These are phyloP conservation scores for Penicillium aurantiogriseum DNA, from an alignment of 2,329 filamentous ascomycete species.

Conservation along the genomic window DNA sequence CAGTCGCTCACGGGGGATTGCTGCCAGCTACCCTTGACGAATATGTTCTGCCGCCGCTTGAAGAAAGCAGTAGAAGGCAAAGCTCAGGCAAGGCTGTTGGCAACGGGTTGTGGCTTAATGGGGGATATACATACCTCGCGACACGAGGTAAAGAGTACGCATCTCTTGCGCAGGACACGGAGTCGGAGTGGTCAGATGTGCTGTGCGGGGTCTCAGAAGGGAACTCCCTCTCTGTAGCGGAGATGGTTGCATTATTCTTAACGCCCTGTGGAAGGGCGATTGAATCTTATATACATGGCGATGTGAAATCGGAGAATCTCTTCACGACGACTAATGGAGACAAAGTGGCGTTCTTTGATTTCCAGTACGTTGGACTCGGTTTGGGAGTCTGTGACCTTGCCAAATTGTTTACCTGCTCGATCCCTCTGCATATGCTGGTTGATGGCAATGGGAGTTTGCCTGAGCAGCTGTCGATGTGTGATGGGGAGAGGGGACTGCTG, in stretches of 20 bases:
- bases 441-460: constrained; percentile 31
- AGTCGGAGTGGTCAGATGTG: constrained; percentile 56
- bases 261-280: constrained; percentile 46
- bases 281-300: constrained; percentile 64
- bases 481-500: constrained; percentile 54
- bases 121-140: constrained; percentile 67
- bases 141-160: constrained; percentile 60
- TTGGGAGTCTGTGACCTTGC: constrained; percentile 65
- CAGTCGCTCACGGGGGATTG: constrained; percentile 50
- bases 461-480: constrained; percentile 48
- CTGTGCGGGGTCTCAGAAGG: constrained; percentile 45
- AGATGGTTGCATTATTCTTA: constrained; percentile 54
- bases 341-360: constrained; percentile 64
- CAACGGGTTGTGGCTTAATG: constrained; percentile 59
- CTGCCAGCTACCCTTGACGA: constrained; percentile 28
- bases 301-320: constrained; percentile 68
- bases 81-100: constrained; percentile 16
- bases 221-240: constrained; percentile 44
- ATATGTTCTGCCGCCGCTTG: constrained; percentile 52
- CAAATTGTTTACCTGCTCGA: constrained; percentile 66
- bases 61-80: constrained; percentile 47
- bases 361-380: constrained; percentile 66
- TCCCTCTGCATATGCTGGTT: constrained; percentile 56
- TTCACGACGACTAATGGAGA: constrained; percentile 55
- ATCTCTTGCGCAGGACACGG: constrained; percentile 46